phyloP scores from a whole-genome alignment of 1,284 basidiomycete species.

The Peniophora sp. region DNA sequence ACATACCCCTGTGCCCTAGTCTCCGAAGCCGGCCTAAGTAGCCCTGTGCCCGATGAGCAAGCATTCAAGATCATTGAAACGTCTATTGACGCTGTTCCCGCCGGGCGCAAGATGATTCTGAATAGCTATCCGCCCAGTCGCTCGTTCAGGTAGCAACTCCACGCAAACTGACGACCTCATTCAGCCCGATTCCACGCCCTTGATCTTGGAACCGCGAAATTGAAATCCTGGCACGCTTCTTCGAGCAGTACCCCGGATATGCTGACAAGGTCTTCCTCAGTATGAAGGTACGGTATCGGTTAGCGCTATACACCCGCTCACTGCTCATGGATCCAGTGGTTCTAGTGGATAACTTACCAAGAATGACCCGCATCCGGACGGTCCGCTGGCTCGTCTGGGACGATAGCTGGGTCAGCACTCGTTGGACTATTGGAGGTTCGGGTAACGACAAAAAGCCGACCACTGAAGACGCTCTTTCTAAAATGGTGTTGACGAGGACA shows the following conservation, averaged over 20 bases:
- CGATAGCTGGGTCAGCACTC: too few relatives aligned
- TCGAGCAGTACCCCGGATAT: constrained; percentile 35
- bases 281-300: constrained; percentile 19
- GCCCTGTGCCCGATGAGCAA: constrained; percentile 37
- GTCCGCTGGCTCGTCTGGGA: too few relatives aligned
- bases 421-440: too few relatives aligned
- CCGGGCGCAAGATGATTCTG: constrained; percentile 26
- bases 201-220: constrained; percentile 21
- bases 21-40: too few relatives aligned
- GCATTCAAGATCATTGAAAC: constrained; percentile 48
- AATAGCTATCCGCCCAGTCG: constrained; percentile 1
- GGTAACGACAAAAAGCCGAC: too few relatives aligned
- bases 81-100: constrained; percentile 36
- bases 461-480: too few relatives aligned
- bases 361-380: too few relatives aligned
- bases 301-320: too few relatives aligned
- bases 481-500: too few relatives aligned
- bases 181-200: constrained; percentile 29
- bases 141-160: not conserved
- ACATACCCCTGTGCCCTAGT: constrained; percentile 23
- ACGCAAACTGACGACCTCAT: not conserved
- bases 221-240: constrained; percentile 26
- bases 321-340: too few relatives aligned
- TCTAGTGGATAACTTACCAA: too few relatives aligned
- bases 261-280: constrained; percentile 33